phyloP scores from a whole-genome alignment of 1,284 basidiomycete genomes.

The Xanthoconium separans region DNA sequence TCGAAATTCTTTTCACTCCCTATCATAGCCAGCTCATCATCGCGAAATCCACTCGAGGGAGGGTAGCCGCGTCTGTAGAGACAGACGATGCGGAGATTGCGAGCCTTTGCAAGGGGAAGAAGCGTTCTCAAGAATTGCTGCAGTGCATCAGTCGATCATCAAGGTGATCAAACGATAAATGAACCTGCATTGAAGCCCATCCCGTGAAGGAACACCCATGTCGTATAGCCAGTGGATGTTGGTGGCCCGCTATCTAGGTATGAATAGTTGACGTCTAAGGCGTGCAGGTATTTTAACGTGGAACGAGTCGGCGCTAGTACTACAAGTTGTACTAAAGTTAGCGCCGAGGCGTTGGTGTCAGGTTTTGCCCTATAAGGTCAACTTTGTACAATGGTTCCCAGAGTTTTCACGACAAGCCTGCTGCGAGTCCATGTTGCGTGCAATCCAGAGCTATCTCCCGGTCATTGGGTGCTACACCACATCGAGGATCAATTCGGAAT shows the following conservation, averaged over 20 bases:
- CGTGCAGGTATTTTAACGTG: conserved; percentile 12
- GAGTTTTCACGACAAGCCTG: too few relatives aligned
- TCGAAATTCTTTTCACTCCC: conserved; percentile 17
- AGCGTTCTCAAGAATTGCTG: conserved; percentile 21
- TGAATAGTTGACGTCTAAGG: conserved; percentile 17
- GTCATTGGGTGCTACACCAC: too few relatives aligned
- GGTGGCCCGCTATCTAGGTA: conserved; percentile 25
- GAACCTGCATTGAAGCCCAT: conserved; percentile 24
- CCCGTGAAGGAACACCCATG: conserved; percentile 26
- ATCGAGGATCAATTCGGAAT: too few relatives aligned
- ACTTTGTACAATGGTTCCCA: too few relatives aligned
- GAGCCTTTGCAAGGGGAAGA: conserved; percentile 21
- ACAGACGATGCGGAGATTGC: conserved; percentile 27
- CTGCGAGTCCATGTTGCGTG: too few relatives aligned
- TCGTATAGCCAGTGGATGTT: conserved; percentile 18
- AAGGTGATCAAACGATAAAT: background rate
- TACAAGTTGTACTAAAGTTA: too few relatives aligned
- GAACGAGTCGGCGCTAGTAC: background rate
- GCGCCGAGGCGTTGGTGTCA: too few relatives aligned
- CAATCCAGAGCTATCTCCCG: too few relatives aligned
- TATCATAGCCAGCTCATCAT: conserved; percentile 8
- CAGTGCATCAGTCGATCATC: background rate
- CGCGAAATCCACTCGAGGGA: conserved; percentile 25
- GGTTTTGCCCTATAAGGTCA: too few relatives aligned
- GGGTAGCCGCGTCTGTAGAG: conserved; percentile 27